phyloP scores from a whole-genome alignment of 2,329 filamentous ascomycete genomes.

The Ceratocystis albifundus region DNA sequence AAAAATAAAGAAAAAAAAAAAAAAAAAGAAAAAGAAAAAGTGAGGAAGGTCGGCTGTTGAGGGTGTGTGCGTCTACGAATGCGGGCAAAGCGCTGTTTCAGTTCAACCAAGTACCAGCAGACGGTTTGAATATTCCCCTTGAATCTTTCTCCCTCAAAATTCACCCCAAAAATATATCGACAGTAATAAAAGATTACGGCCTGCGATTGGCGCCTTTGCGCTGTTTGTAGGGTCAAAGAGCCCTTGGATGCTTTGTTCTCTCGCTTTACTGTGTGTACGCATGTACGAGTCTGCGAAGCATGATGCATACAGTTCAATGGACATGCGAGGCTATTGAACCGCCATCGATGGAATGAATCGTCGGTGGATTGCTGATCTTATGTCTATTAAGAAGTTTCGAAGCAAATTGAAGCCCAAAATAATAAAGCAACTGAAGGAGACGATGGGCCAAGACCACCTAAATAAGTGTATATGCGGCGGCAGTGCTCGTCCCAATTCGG shows the following conservation, averaged over 20 bases:
- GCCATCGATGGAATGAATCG: too few species aligned
- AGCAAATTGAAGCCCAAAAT: background rate
- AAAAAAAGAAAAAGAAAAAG: background rate
- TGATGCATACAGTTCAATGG: too few species aligned
- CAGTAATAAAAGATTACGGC: background rate
- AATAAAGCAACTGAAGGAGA: background rate
- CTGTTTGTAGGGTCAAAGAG: background rate
- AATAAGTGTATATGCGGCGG: background rate
- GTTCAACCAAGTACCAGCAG: background rate
- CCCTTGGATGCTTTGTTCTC: background rate
- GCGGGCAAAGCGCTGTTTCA: background rate
- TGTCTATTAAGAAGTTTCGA: too few species aligned
- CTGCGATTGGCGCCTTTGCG: background rate
- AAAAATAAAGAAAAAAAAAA: background rate
- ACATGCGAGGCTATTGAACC: too few species aligned
- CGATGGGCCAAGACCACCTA: background rate
- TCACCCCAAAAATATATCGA: background rate
- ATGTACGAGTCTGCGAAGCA: too few species aligned
- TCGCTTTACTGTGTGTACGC: background rate
- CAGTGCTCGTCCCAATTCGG: background rate
- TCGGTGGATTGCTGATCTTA: too few species aligned
- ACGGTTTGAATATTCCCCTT: background rate
- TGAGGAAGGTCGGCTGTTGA: background rate
- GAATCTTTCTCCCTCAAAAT: background rate
- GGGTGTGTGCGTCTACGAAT: background rate